Conservation (phyloP, 2,329 filamentous ascomycete genomes). For the Ceratocystis ficicola region DNA sequence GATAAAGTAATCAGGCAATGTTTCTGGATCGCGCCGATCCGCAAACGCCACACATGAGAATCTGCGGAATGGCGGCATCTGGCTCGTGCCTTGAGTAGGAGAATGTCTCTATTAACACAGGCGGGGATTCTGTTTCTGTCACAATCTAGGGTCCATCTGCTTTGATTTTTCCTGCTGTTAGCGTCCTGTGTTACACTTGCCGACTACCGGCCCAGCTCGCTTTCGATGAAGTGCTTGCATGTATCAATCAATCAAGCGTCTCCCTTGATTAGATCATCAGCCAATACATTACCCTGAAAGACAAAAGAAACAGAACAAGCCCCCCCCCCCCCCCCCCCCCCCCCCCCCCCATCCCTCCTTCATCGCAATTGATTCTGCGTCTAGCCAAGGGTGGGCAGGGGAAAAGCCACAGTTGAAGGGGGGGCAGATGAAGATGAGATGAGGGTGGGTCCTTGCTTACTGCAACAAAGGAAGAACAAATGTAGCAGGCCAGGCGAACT, state of each 20-base stretch:
- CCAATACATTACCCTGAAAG: not conserved
- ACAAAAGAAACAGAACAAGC: not conserved
- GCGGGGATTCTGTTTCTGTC: not conserved
- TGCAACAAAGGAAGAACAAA: not conserved
- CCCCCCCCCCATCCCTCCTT: not conserved
- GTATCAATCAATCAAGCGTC: not conserved
- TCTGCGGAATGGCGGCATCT: constrained; percentile 1
- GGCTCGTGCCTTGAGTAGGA: not conserved
- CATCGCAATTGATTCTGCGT: not conserved
- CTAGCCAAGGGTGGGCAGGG: not conserved
- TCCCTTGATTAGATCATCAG: not conserved
- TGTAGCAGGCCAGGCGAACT: no score
- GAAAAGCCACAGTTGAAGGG: not conserved
- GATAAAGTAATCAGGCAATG: not conserved
- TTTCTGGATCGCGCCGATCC: not conserved
- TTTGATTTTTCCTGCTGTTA: not conserved
- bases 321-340: not conserved
- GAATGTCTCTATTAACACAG: not conserved
- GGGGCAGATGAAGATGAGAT: constrained; percentile 1
- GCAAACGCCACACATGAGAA: not conserved
- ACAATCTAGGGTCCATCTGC: not conserved
- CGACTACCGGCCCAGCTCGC: not conserved
- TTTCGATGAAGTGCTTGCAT: constrained; percentile 2
- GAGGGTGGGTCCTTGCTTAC: not conserved
- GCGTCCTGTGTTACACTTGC: not conserved